Conservation (phyloP, 163 green algal genomes). For the Prototheca wickerhamii region DNA sequence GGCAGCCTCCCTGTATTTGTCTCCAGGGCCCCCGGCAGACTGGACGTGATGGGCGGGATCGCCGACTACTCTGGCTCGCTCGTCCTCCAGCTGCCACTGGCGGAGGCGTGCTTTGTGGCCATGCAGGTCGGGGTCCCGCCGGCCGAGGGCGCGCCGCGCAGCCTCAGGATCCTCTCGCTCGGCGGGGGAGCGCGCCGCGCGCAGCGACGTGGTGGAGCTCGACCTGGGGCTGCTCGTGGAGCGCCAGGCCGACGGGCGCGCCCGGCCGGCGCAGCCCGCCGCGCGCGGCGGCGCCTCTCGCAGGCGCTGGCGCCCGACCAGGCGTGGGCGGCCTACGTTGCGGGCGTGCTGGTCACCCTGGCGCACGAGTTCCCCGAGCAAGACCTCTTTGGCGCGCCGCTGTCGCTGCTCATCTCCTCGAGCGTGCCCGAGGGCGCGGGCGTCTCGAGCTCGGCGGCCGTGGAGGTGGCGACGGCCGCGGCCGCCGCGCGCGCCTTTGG, state of each 20-base stretch:
- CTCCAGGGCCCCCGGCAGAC: slow-evolving; percentile 67
- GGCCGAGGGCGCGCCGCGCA: slow-evolving; percentile 35
- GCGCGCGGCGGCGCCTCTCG: background rate
- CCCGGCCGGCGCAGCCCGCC: too few relatives aligned
- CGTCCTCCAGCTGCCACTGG: slow-evolving; percentile 67
- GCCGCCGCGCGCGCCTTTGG: slow-evolving; percentile 56
- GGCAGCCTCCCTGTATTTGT: too few relatives aligned
- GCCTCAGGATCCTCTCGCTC: slow-evolving; percentile 55
- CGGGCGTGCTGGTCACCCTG: slow-evolving; percentile 75
- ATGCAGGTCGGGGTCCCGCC: slow-evolving; percentile 53
- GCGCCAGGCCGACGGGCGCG: too few relatives aligned
- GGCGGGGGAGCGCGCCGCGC: slow-evolving; percentile 23
- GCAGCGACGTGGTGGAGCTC: too few relatives aligned
- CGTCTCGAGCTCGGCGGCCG: slow-evolving; percentile 77
- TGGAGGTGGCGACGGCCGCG: slow-evolving; percentile 81
- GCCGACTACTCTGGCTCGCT: slow-evolving; percentile 63
- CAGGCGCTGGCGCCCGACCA: slow-evolving; percentile 9
- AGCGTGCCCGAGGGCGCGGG: slow-evolving; percentile 86
- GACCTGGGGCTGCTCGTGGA: too few relatives aligned
- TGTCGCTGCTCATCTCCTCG: slow-evolving; percentile 61
- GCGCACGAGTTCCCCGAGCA: slow-evolving; percentile 35
- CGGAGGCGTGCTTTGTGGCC: slow-evolving; percentile 81
- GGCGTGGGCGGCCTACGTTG: slow-evolving; percentile 85
- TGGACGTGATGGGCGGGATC: slow-evolving; percentile 98
- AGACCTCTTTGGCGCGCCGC: slow-evolving; percentile 21